Evolutionary conservation across 768 basidiomycete species (phyloP).

Genomic region (Tricholoma flavovirens): DNA sequence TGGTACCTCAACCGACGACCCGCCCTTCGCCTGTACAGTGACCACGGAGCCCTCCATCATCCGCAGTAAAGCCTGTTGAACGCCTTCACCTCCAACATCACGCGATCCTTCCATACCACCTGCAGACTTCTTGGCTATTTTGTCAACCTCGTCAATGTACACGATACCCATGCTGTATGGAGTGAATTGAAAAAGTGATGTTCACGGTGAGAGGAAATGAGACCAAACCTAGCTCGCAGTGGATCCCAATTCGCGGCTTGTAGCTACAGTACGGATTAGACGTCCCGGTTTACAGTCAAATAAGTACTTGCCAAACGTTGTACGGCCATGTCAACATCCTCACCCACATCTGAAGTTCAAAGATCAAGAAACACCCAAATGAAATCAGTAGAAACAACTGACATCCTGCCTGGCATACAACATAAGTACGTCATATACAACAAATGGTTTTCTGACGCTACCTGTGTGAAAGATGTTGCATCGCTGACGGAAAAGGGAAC

Average conservation of each 20-base stretch:
- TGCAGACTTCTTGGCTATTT: constrained; percentile 65
- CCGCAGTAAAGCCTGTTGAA: constrained; percentile 86
- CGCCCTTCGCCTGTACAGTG: constrained; percentile 71
- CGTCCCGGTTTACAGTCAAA: not conserved
- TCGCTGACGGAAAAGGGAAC: constrained; percentile 94
- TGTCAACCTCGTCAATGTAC: constrained; percentile 96
- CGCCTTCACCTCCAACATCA: constrained; percentile 94
- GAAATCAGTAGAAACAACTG: constrained; percentile 21
- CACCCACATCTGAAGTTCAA: constrained; percentile 71
- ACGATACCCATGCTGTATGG: constrained; percentile 77
- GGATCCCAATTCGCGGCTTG: constrained; percentile 92
- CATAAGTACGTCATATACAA: not conserved
- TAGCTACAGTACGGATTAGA: constrained; percentile 37
- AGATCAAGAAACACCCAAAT: constrained; percentile 5
- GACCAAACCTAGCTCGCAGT: constrained; percentile 65
- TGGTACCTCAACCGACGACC: constrained; percentile 41
- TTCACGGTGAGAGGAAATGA: not conserved
- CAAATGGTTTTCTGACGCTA: constrained; percentile 17
- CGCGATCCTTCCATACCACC: constrained; percentile 64
- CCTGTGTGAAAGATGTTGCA: constrained; percentile 92
- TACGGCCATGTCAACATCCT: constrained; percentile 91
- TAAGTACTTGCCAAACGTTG: constrained; percentile 60
- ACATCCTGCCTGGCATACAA: constrained; percentile 59
- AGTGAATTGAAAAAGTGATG: not conserved
- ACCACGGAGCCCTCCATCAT: constrained; percentile 93